A percentile compares a stretch with the other conserved stretches of the same genome.
phyloP scores from a whole-genome alignment of 768 basidiomycete species.

The Sporobolomyces roseus region DNA sequence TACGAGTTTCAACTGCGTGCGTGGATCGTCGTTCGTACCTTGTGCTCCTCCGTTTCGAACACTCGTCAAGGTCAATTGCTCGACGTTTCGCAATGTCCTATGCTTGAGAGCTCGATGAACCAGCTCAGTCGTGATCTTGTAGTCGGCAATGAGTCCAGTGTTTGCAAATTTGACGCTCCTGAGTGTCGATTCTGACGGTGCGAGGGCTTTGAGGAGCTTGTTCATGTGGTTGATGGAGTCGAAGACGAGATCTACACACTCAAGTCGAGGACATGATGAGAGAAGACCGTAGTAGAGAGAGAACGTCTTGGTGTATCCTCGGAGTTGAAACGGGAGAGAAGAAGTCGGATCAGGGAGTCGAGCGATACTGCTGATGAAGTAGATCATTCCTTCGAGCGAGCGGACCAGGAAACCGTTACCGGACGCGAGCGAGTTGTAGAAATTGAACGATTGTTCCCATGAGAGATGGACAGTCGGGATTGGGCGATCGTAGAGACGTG shows the following conservation, averaged over 20 bases:
- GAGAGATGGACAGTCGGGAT: neutral
- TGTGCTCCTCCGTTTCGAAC: no score
- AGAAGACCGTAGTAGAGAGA: neutral
- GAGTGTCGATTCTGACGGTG: neutral
- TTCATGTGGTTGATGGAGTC: neutral
- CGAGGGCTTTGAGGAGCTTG: neutral
- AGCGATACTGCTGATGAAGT: neutral
- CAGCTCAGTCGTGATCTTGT: no score
- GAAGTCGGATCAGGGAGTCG: neutral
- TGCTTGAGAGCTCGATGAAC: no score
- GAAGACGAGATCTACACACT: neutral
- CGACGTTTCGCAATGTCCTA: no score
- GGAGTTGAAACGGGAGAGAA: neutral
- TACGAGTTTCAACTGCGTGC: no score
- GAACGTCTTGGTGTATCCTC: neutral
- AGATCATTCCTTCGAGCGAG: constrained; percentile 4
- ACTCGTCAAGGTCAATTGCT: no score
- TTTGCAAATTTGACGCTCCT: neutral
- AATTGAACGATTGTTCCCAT: no score
- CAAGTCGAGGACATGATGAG: neutral
- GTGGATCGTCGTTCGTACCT: no score
- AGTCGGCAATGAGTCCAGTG: neutral
- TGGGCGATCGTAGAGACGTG: neutral
- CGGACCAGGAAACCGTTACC: neutral
- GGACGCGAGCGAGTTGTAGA: neutral